Evolutionary conservation across 305 asterid species (phyloP), one percentile per base, ranked within the genome.

Genomic region (Fraxinus latifolia): DNA sequence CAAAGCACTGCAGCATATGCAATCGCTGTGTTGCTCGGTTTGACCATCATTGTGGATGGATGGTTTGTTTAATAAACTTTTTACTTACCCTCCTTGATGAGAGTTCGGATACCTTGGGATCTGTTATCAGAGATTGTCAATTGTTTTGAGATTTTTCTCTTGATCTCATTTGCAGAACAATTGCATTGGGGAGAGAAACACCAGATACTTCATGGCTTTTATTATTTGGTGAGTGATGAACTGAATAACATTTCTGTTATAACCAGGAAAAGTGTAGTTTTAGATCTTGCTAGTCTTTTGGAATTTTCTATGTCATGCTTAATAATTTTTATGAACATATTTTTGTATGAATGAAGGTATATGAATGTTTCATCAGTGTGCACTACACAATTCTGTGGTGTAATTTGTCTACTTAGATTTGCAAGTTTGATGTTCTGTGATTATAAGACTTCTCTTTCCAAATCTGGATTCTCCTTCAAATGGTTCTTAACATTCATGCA

Each of bases 1-100:
- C 99, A 75, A 95, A 95, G 88, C 99, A 95, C 86, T 95, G 99
- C 89, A 93, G 97, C 84, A 87, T 95, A 82, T 95, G 99, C 80
- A 83, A 89, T 83, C 97, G 94, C 21, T 95, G 99, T 89, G 97
- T 95, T 84, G 97, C 99, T 85, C 93, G 99, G 79, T 95, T 95
- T 86, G 99, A 95, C 79, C 99, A 95, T 90, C 99, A 95, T 77
- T 95, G 99, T 90, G 98, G 94, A 79, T 95, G 99, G 99, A 92
- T 95, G 99, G 99, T 95, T 86, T 82, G 94, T 84, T 84, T 47
- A 15, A 32, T 50, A 15, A 50, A 6, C 29, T 77, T 73, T 50
- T 84, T 80, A 65, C 83, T 67, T 80, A 17, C 81, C 84, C 79
- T 70, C 74, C 27, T 77, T 84, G 42, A 74, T 73, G 79, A 25